Base-by-base conservation (phyloP, 495 filamentous ascomycete genomes). In the Cercophora samala region DNA sequence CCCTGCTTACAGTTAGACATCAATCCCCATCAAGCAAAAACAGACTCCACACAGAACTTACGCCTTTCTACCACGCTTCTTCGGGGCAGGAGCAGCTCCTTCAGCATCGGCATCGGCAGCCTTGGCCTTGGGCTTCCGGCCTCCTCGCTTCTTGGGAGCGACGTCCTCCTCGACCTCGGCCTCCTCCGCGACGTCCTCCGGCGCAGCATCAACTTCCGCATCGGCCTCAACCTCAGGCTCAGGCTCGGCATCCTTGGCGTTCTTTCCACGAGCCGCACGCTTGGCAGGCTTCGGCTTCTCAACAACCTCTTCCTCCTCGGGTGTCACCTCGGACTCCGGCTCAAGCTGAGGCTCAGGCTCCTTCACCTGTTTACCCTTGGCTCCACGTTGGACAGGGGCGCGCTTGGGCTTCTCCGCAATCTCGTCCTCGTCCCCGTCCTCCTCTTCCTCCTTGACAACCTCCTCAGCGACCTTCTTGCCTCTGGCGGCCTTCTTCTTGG, bases 401-500 rank as follows among this genome's bases (percentile, higher is more conserved):
- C 51, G 62, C 61, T 66, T 64, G 60, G 19, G 58, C 29, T 64
- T 62, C 23, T 62, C 37, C 59, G 32, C 66, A 55, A 24, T 5
- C 19, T 67, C 66, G 42, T 21, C 53, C 19, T 66, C 54, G 52
- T 70, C 69, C 63, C 68, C 0, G 5, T 69, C 54, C 61, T 70
- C 69, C 65, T 70, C 53, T 23, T 73, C 73, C 19, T 72, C 68
- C 58, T 72, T 71, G 54, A 66, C 61, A 25, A 66, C 73, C n/a
- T n/a, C n/a, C n/a, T n/a, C n/a, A 4, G 67, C 73, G 0, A 58
- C 63, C 51, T 76, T 76, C 58, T 80, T 77, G 60, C 62, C 66
- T 6, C 55, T 63, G 23, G 67, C 70, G 18, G 71, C 71, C 60
- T 74, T 74, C n/a, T 75, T 66, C 67, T 79, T 77, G 15, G 67